Conservation (phyloP, 108 stramenopile genomes). For the Seminavis robusta region DNA sequence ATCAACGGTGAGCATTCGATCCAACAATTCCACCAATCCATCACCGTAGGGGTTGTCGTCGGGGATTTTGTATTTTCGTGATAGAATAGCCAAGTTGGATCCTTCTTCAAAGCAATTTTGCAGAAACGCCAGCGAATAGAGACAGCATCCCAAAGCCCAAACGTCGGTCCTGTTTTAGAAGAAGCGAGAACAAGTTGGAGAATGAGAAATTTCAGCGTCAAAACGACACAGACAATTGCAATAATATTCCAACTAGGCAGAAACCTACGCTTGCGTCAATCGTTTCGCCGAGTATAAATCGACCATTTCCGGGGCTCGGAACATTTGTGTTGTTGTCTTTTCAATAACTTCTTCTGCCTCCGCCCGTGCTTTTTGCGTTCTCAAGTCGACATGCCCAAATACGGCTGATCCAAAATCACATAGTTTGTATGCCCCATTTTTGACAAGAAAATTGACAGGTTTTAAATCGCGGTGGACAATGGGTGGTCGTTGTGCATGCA, state of each 20-base stretch:
- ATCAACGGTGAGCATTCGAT: slow-evolving; percentile 82
- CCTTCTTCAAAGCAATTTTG: slow-evolving; percentile 91
- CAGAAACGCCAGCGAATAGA: slow-evolving; percentile 82
- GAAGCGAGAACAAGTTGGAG: not conserved
- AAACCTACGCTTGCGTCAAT: slow-evolving; percentile 74
- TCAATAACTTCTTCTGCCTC: slow-evolving; percentile 87
- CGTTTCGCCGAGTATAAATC: slow-evolving; percentile 88
- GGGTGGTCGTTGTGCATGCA: slow-evolving; percentile 84
- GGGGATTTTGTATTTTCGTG: slow-evolving; percentile 82
- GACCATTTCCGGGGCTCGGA: slow-evolving; percentile 95
- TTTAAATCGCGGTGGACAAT: slow-evolving; percentile 98
- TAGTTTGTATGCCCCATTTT: slow-evolving; percentile 82
- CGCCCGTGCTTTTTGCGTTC: slow-evolving; percentile 55
- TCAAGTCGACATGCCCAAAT: slow-evolving; percentile 81
- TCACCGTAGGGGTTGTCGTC: slow-evolving; percentile 79
- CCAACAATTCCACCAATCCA: slow-evolving; percentile 74
- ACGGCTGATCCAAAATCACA: slow-evolving; percentile 93
- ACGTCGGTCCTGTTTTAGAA: slow-evolving; percentile 69
- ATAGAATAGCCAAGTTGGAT: slow-evolving; percentile 90
- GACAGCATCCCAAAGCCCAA: slow-evolving; percentile 93
- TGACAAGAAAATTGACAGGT: slow-evolving; percentile 96
- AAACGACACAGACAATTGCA: slow-evolving; percentile 1
- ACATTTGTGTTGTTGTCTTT: slow-evolving; percentile 96
- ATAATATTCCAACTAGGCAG: not conserved
- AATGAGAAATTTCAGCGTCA: not conserved